phyloP scores from a whole-genome alignment of 441 rosid genomes.

The Corymbia citriodora region DNA sequence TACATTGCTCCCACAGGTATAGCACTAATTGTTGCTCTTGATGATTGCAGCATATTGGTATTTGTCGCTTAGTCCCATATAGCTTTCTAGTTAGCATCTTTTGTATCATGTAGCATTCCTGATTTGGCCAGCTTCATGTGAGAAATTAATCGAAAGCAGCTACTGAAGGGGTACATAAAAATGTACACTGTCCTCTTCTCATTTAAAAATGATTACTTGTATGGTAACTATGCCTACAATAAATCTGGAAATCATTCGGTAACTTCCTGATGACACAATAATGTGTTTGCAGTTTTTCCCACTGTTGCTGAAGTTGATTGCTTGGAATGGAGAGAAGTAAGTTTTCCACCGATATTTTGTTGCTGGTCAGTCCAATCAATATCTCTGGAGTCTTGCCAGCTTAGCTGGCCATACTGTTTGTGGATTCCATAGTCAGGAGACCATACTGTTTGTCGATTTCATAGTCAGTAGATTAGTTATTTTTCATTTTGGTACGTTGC shows the following conservation, averaged over 20 bases:
- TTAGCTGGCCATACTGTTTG: not conserved
- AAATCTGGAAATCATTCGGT: not conserved
- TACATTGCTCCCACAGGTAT: conserved; percentile 81
- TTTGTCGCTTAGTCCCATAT: not conserved
- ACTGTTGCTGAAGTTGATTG: conserved; percentile 86
- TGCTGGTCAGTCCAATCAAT: not conserved
- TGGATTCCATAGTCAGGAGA: not conserved
- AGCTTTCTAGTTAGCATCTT: not conserved
- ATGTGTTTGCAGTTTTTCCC: conserved; percentile 80
- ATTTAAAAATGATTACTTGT: not conserved
- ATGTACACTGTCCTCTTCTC: not conserved
- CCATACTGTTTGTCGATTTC: not conserved
- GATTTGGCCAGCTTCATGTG: not conserved
- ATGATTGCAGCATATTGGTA: conserved; percentile 7
- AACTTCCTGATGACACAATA: not conserved
- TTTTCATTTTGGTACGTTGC: not conserved
- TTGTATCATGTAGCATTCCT: not conserved
- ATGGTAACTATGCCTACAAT: not conserved
- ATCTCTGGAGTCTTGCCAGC: not conserved
- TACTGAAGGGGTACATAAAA: not conserved
- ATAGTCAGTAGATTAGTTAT: not conserved
- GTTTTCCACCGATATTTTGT: conserved; percentile 2
- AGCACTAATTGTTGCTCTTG: not conserved
- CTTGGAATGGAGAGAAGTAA: conserved; percentile 95
- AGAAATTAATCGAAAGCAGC: not conserved